These are phyloP conservation scores for Penicillium oxalicum DNA, from an alignment of 2,329 filamentous ascomycete species.

Conservation along the genomic window DNA sequence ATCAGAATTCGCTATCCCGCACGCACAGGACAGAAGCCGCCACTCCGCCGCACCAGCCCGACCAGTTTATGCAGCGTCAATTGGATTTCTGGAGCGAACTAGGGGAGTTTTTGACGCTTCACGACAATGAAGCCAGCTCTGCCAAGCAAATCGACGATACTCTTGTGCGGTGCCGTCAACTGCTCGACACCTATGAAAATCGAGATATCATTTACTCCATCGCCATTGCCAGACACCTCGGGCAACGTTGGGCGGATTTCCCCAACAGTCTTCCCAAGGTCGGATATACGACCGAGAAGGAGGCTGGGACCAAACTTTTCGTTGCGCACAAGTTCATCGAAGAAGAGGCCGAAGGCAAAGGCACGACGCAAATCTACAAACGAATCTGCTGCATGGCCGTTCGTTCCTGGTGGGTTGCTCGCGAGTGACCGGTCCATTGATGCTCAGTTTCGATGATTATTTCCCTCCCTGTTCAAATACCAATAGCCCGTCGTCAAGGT, in stretches of 20 bases:
- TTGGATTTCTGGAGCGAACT: slow-evolving; percentile 78
- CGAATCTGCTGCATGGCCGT: slow-evolving; percentile 63
- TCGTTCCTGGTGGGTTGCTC: slow-evolving; percentile 49
- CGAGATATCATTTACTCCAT: slow-evolving; percentile 88
- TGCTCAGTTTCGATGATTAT: background rate
- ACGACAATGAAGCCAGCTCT: slow-evolving; percentile 51
- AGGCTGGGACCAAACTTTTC: slow-evolving; percentile 60
- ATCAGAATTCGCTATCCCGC: slow-evolving; percentile 43
- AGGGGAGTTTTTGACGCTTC: slow-evolving; percentile 63
- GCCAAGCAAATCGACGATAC: slow-evolving; percentile 59
- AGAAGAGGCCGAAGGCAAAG: slow-evolving; percentile 59
- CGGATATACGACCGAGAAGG: slow-evolving; percentile 59
- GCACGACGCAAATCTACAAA: slow-evolving; percentile 67
- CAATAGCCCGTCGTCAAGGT: background rate
- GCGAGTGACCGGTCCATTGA: slow-evolving; percentile 23
- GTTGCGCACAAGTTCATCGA: slow-evolving; percentile 66
- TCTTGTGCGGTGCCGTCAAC: slow-evolving; percentile 58
- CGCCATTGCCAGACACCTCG: slow-evolving; percentile 69
- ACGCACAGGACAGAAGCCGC: slow-evolving; percentile 37
- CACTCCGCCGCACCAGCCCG: slow-evolving; percentile 36
- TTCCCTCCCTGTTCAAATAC: background rate
- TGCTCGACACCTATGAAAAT: slow-evolving; percentile 76
- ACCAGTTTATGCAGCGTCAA: slow-evolving; percentile 55
- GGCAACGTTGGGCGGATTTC: slow-evolving; percentile 57
- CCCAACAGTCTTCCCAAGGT: slow-evolving; percentile 51